These are phyloP conservation scores for Blastocladiella emersonii DNA, from an alignment of 371 early-diverging fungal species.

Conservation along the genomic window DNA sequence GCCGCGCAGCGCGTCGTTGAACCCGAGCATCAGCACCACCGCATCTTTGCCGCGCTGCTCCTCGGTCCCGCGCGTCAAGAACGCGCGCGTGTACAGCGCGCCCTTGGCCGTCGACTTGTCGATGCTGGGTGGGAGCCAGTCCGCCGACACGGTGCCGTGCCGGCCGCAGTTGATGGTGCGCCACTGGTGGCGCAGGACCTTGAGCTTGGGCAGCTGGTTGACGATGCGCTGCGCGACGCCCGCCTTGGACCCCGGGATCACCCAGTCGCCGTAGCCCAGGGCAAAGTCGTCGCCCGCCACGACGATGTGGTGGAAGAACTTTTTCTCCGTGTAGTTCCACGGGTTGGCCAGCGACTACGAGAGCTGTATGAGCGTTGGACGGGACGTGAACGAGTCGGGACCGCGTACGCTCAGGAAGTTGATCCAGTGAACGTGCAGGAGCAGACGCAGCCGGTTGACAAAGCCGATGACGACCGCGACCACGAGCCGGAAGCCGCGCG, in stretches of 20 bases:
- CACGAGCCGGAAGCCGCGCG: no score
- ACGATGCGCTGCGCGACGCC: not conserved
- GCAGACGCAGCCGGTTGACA: no score
- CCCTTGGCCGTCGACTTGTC: not conserved
- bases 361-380: no score
- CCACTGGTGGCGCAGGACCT: not conserved
- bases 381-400: no score
- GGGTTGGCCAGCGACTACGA: no score
- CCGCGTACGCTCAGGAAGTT: no score
- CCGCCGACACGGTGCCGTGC: not conserved
- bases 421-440: no score
- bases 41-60: not conserved
- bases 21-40: not conserved
- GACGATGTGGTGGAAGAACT: not conserved
- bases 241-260: not conserved
- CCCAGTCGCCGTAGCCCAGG: slow-evolving; percentile 3
- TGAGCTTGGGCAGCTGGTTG: not conserved
- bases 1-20: not conserved
- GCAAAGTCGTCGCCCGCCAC: slow-evolving; percentile 1
- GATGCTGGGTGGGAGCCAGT: not conserved
- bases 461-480: no score
- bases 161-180: not conserved
- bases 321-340: not conserved
- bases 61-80: not conserved
- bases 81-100: not conserved